These are phyloP conservation scores for Delonix regia DNA, from an alignment of 306 rosid species.

Conservation along the genomic window DNA sequence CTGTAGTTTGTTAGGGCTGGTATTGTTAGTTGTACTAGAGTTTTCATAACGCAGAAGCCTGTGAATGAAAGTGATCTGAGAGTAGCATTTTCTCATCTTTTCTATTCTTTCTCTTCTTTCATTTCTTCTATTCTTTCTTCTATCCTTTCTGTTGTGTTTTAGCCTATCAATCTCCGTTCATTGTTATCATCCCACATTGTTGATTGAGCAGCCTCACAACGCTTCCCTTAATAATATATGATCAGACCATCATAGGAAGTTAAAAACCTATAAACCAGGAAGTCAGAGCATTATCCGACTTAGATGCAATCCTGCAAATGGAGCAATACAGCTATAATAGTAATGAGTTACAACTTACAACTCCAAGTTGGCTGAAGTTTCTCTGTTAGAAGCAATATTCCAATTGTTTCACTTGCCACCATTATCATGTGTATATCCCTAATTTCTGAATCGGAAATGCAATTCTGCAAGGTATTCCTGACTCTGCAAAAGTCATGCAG, in stretches of 20 bases:
- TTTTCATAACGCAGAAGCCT: no score
- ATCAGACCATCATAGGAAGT: constrained; percentile 20
- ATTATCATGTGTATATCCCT: constrained; percentile 68
- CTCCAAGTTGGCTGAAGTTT: constrained; percentile 77
- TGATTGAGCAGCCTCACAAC: constrained; percentile 60
- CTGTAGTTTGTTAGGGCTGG: no score
- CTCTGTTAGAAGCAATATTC: constrained; percentile 68
- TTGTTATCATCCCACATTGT: constrained; percentile 53
- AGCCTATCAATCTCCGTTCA: no score
- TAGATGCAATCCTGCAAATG: constrained; percentile 74
- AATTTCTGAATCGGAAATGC: constrained; percentile 68
- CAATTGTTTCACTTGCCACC: constrained; percentile 46
- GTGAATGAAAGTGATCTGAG: no score
- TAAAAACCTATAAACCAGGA: constrained; percentile 30
- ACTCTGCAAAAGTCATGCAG: constrained; percentile 45
- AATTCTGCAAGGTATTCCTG: constrained; percentile 69
- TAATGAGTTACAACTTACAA: constrained; percentile 57
- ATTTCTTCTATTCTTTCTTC: no score
- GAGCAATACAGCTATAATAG: constrained; percentile 49
- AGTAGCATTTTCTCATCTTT: no score
- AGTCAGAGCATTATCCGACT: constrained; percentile 33
- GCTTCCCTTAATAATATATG: not conserved
- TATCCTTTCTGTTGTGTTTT: no score
- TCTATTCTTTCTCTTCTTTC: no score
- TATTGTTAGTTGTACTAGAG: no score